A percentile compares a stretch with the other conserved stretches of the same genome.
Evolutionary conservation across 352 stramenopile genomes (phyloP).

Genomic region (Phytopythium cucurbitacearum): DNA sequence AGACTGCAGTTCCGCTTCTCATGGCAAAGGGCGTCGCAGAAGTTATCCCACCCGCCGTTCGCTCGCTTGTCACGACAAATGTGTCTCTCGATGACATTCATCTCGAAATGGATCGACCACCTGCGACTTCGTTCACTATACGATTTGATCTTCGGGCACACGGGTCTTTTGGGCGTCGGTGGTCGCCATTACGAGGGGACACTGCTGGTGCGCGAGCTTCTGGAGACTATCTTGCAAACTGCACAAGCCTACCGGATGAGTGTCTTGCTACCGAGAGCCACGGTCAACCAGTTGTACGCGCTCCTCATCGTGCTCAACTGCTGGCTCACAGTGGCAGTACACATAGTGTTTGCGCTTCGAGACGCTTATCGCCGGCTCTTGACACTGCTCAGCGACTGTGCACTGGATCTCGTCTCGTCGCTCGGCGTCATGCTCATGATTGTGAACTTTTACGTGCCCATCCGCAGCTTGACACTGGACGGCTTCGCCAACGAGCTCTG

Average conservation of each 20-base stretch:
- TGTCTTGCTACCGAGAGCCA: constrained; percentile 7
- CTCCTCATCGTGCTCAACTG: constrained; percentile 20
- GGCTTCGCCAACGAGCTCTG: constrained; percentile 3
- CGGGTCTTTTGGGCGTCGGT: constrained; percentile 10
- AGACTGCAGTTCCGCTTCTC: too few species aligned
- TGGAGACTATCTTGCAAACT: constrained; percentile 26
- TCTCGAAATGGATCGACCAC: neutral
- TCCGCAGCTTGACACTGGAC: constrained; percentile 1
- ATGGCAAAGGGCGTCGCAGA: too few species aligned
- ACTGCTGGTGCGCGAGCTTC: constrained; percentile 18
- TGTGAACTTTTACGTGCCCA: neutral
- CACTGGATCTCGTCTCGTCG: constrained; percentile 35
- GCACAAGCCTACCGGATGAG: constrained; percentile 27
- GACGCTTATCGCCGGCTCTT: too few species aligned
- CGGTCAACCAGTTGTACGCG: constrained; percentile 13
- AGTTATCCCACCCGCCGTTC: too few species aligned
- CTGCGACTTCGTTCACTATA: neutral
- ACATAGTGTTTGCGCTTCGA: constrained; percentile 1
- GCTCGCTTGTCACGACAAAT: too few species aligned
- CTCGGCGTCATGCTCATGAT: constrained; percentile 15
- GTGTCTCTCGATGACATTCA: too few species aligned
- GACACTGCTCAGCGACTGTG: constrained; percentile 1
- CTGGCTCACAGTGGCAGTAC: constrained; percentile 24
- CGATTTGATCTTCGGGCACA: constrained; percentile 1
- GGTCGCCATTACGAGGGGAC: constrained; percentile 13